phyloP scores from a whole-genome alignment of 148 eudicot species.

The Heliosperma pusillum region DNA sequence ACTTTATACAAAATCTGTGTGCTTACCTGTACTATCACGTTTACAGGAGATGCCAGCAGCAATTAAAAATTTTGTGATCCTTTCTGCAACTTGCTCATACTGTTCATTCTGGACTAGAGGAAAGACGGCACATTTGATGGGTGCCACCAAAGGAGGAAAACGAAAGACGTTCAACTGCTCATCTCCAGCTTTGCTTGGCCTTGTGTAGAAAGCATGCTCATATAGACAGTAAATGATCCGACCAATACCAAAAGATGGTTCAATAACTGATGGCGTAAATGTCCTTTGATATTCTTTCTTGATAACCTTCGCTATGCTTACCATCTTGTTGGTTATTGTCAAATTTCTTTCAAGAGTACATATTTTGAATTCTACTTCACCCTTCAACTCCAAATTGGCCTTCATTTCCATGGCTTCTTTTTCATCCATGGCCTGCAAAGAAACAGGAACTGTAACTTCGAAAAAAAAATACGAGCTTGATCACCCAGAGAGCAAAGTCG shows the following conservation, averaged over 20 bases:
- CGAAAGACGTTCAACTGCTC: constrained; percentile 79
- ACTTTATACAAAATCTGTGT: background rate
- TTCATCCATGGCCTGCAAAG: constrained; percentile 75
- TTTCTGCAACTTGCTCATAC: constrained; percentile 73
- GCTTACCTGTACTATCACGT: constrained; percentile 80
- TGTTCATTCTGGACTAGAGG: constrained; percentile 79
- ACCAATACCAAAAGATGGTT: constrained; percentile 98
- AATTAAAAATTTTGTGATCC: constrained; percentile 58
- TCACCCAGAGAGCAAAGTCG: background rate
- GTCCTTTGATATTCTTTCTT: constrained; percentile 89
- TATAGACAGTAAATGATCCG: constrained; percentile 87
- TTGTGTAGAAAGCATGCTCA: constrained; percentile 83
- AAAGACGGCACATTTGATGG: constrained; percentile 88
- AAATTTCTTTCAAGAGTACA: constrained; percentile 79
- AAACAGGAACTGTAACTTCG: background rate
- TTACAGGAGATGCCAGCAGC: constrained; percentile 72
- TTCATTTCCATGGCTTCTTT: constrained; percentile 93
- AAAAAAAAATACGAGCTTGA: background rate
- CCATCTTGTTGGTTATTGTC: constrained; percentile 68
- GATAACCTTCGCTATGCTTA: constrained; percentile 65
- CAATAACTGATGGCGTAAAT: constrained; percentile 90
- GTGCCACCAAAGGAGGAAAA: constrained; percentile 94
- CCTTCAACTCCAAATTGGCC: constrained; percentile 69
- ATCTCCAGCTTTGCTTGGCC: constrained; percentile 79
- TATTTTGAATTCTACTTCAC: constrained; percentile 64